phyloP scores from a whole-genome alignment of 768 basidiomycete species.

The Termitomyces sp. region DNA sequence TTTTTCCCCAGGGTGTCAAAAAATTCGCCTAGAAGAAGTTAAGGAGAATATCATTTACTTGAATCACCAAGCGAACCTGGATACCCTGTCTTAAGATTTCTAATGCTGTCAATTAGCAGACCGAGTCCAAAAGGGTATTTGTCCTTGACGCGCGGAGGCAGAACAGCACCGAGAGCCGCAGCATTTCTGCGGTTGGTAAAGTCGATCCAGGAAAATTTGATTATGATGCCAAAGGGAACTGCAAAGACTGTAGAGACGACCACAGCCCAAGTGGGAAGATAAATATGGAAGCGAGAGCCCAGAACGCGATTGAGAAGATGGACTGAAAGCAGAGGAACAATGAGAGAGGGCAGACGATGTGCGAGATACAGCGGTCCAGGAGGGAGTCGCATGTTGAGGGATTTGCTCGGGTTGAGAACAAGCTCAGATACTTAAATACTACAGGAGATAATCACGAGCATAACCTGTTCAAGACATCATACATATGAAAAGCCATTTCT shows the following conservation, averaged over 20 bases:
- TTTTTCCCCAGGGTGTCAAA: slow-evolving; percentile 18
- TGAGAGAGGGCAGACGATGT: slow-evolving; percentile 8
- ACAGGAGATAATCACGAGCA: slow-evolving; percentile 10
- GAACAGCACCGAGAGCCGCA: slow-evolving; percentile 23
- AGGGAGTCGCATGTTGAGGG: slow-evolving; percentile 10
- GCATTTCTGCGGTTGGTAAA: slow-evolving; percentile 20
- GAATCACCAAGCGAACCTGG: slow-evolving; percentile 20
- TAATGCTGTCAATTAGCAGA: slow-evolving; percentile 13
- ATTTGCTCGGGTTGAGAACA: background rate
- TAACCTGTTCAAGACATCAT: background rate
- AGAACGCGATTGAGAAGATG: slow-evolving; percentile 8
- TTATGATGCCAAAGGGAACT: slow-evolving; percentile 10
- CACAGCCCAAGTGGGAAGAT: slow-evolving; percentile 11
- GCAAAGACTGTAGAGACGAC: slow-evolving; percentile 4
- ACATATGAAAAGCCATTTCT: background rate
- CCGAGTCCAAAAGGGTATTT: slow-evolving; percentile 20
- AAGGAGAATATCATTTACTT: background rate
- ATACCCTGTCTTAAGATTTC: slow-evolving; percentile 24
- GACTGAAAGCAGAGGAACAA: slow-evolving; percentile 9
- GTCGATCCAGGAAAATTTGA: slow-evolving; percentile 14
- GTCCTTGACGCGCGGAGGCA: slow-evolving; percentile 24
- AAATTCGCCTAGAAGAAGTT: slow-evolving; percentile 19
- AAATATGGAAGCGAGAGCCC: background rate
- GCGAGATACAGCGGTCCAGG: slow-evolving; percentile 15
- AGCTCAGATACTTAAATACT: background rate